Evolutionary conservation across 2,329 filamentous ascomycete genomes (phyloP).

Genomic region (Calonectria montana): DNA sequence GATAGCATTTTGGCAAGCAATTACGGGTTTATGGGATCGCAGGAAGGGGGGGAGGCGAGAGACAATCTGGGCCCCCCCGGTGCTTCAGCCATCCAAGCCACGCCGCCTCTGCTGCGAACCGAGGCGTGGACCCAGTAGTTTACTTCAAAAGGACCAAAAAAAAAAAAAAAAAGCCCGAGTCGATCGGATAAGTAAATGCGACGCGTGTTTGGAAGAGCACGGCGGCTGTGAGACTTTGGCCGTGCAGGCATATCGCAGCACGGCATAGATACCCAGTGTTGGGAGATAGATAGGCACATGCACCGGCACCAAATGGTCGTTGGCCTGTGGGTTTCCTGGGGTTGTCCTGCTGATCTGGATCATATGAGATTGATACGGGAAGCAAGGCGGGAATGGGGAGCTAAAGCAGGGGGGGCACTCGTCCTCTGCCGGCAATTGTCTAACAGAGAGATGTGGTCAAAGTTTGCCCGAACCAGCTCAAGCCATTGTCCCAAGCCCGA

Average conservation of each 20-base stretch:
- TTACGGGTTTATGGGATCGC: not conserved
- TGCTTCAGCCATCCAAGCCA: not conserved
- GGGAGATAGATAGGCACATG: conserved; percentile 1
- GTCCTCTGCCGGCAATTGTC: not conserved
- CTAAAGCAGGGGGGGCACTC: not conserved
- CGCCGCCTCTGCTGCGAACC: not conserved
- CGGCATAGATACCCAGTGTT: not conserved
- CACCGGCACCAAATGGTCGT: not conserved
- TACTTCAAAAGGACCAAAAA: not conserved
- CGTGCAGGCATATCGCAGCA: not conserved
- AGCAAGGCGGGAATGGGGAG: not conserved
- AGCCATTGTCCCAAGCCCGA: not conserved
- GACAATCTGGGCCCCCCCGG: not conserved
- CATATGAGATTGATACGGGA: conserved; percentile 40
- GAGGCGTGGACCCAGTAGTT: conserved; percentile 9
- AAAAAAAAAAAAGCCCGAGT: not conserved
- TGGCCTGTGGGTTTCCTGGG: not conserved
- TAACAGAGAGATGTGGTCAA: not conserved
- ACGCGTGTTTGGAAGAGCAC: not conserved
- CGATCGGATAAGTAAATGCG: not conserved
- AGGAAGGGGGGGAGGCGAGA: not conserved
- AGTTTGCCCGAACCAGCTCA: not conserved
- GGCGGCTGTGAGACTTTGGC: conserved; percentile 25
- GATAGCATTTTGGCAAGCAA: not conserved
- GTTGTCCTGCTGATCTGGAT: conserved; percentile 35